phyloP scores from a whole-genome alignment of 73 alveolate genomes.

The Urostyla sp. region DNA sequence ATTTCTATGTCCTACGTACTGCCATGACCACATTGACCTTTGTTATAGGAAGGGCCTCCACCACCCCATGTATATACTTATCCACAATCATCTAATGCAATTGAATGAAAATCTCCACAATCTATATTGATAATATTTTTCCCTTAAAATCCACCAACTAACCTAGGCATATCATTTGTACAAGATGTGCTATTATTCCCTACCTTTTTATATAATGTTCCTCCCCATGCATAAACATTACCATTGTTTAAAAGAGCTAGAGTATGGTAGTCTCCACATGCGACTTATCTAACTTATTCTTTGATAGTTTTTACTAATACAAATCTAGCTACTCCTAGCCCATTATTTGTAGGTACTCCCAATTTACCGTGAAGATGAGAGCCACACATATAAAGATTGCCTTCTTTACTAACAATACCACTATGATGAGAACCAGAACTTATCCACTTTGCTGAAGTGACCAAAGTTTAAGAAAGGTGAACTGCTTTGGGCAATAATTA shows the following conservation, averaged over 20 bases:
- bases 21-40: slow-evolving; percentile 98
- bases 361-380: slow-evolving; percentile 96
- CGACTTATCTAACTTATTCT: slow-evolving; percentile 84
- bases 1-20: slow-evolving; percentile 80
- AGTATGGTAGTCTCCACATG: slow-evolving; percentile 98
- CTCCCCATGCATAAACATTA: slow-evolving; percentile 97
- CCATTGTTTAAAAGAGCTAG: slow-evolving; percentile 90
- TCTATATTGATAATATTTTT: slow-evolving; percentile 82
- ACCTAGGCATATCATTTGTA: slow-evolving; percentile 55
- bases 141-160: slow-evolving; percentile 72
- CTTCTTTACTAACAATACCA: slow-evolving; percentile 88
- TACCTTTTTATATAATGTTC: slow-evolving; percentile 93
- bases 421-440: slow-evolving; percentile 95
- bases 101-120: slow-evolving; percentile 98
- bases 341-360: slow-evolving; percentile 78
- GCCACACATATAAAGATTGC: slow-evolving; percentile 92
- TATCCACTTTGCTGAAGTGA: slow-evolving; percentile 67
- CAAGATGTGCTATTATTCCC: slow-evolving; percentile 72
- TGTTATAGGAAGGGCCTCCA: slow-evolving; percentile 97
- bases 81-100: slow-evolving; percentile 92
- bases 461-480: slow-evolving; percentile 65
- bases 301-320: slow-evolving; percentile 69
- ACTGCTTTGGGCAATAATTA: slow-evolving; percentile 81
- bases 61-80: slow-evolving; percentile 98
- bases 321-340: slow-evolving; percentile 69